These are phyloP conservation scores for Stereocaulon alpinum DNA, from an alignment of 495 filamentous ascomycete genomes.

Conservation along the genomic window DNA sequence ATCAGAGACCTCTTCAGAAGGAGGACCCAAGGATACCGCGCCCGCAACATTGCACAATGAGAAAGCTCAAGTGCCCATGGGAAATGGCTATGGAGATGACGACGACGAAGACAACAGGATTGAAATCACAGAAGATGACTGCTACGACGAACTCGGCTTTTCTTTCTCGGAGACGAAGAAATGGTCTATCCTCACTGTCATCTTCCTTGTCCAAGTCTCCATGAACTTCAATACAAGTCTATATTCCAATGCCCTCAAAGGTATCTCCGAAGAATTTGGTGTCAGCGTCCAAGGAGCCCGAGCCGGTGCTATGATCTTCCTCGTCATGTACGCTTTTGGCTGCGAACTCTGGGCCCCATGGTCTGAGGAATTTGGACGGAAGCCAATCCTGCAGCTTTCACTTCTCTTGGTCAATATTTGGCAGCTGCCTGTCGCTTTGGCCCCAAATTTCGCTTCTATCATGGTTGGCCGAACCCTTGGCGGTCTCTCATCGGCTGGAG, in stretches of 20 bases:
- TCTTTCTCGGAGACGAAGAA: slow-evolving; percentile 42
- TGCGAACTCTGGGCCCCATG: slow-evolving; percentile 60
- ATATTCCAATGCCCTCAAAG: slow-evolving; percentile 42
- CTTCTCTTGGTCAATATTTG: slow-evolving; percentile 51
- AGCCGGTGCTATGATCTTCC: slow-evolving; percentile 47
- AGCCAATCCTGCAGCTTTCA: slow-evolving; percentile 44
- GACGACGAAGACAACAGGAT: slow-evolving; percentile 27
- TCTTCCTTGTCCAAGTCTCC: slow-evolving; percentile 46
- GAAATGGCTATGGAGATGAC: not conserved
- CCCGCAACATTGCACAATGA: not conserved
- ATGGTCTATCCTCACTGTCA: slow-evolving; percentile 52
- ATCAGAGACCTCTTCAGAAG: slow-evolving; percentile 3
- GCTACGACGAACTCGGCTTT: slow-evolving; percentile 48
- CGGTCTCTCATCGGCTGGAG: slow-evolving; percentile 50
- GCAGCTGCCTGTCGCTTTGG: slow-evolving; percentile 44
- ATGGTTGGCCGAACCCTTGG: slow-evolving; percentile 48
- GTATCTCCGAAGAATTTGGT: slow-evolving; percentile 40
- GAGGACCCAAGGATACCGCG: not conserved
- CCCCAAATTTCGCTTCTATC: slow-evolving; percentile 44
- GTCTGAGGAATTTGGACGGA: slow-evolving; percentile 53
- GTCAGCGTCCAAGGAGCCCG: slow-evolving; percentile 44
- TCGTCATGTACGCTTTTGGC: slow-evolving; percentile 53
- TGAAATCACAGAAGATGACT: slow-evolving; percentile 45
- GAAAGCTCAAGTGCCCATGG: not conserved
- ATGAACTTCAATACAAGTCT: slow-evolving; percentile 51